Evolutionary conservation across 2,329 filamentous ascomycete genomes (phyloP).

Genomic region (Aspergillus oerlinghausenensis): DNA sequence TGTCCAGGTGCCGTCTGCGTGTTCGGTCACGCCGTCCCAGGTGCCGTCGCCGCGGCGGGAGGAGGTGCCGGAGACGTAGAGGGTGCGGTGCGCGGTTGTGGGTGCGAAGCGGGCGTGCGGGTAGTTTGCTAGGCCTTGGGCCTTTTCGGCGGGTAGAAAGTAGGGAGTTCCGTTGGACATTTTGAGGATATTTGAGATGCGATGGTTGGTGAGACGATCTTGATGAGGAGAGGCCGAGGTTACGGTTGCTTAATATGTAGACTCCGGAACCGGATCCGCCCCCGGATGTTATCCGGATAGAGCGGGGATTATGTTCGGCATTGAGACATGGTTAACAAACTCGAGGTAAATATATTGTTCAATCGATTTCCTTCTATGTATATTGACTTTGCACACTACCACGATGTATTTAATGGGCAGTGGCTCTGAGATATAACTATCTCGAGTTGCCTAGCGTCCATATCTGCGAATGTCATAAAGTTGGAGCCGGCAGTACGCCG

Average conservation of each 20-base stretch:
- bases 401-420: no score
- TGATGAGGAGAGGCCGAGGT: not conserved
- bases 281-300: not conserved
- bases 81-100: constrained; percentile 27
- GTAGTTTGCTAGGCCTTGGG: constrained; percentile 30
- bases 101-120: constrained; percentile 36
- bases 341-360: no score
- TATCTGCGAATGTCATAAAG: no score
- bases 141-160: constrained; percentile 26
- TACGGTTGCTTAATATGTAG: not conserved
- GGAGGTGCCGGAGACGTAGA: constrained; percentile 41
- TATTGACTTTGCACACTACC: no score
- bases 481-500: no score
- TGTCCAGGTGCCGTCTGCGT: constrained; percentile 29
- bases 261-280: not conserved
- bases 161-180: constrained; percentile 30
- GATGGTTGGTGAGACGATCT: not conserved
- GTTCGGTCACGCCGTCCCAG: constrained; percentile 34
- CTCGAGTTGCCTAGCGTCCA: no score
- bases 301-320: not conserved
- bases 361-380: no score
- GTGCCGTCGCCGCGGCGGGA: constrained; percentile 34
- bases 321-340: no score
- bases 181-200: not conserved
- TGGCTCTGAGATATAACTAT: no score